Evolutionary conservation across 1,284 basidiomycete genomes (phyloP).

Genomic region (Irpex sp.): DNA sequence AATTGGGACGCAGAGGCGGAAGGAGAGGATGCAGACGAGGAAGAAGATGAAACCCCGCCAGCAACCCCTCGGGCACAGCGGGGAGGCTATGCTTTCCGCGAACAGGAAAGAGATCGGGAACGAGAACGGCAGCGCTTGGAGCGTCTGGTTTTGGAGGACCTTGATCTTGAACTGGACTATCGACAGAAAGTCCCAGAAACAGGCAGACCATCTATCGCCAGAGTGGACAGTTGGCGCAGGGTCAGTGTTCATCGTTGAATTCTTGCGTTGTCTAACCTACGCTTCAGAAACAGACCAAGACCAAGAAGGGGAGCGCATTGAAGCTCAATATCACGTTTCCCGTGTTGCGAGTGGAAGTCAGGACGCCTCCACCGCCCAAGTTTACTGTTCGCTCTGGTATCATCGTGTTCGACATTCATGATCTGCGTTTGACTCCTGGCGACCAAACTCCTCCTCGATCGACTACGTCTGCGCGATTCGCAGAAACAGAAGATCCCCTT

Average conservation of each 20-base stretch:
- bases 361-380: slow-evolving; percentile 47
- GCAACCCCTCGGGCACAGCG: slow-evolving; percentile 28
- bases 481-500: slow-evolving; percentile 18
- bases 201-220: slow-evolving; percentile 15
- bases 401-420: slow-evolving; percentile 61
- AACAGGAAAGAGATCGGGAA: slow-evolving; percentile 32
- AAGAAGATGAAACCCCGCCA: slow-evolving; percentile 34
- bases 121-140: slow-evolving; percentile 42
- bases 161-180: slow-evolving; percentile 50
- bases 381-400: slow-evolving; percentile 56
- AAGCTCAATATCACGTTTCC: slow-evolving; percentile 36
- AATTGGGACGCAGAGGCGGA: slow-evolving; percentile 17
- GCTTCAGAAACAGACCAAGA: slow-evolving; percentile 12
- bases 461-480: slow-evolving; percentile 37
- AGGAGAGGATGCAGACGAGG: slow-evolving; percentile 18
- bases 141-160: slow-evolving; percentile 49
- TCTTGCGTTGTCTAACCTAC: neutral
- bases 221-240: neutral
- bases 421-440: slow-evolving; percentile 39
- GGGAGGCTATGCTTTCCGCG: slow-evolving; percentile 8
- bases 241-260: neutral
- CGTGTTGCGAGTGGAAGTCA: slow-evolving; percentile 59
- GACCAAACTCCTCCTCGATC: slow-evolving; percentile 20
- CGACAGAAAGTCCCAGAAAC: slow-evolving; percentile 18
- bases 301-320: slow-evolving; percentile 6